Evolutionary conservation across 352 stramenopile species (phyloP).

Genomic region (Plasmopara viticola): DNA sequence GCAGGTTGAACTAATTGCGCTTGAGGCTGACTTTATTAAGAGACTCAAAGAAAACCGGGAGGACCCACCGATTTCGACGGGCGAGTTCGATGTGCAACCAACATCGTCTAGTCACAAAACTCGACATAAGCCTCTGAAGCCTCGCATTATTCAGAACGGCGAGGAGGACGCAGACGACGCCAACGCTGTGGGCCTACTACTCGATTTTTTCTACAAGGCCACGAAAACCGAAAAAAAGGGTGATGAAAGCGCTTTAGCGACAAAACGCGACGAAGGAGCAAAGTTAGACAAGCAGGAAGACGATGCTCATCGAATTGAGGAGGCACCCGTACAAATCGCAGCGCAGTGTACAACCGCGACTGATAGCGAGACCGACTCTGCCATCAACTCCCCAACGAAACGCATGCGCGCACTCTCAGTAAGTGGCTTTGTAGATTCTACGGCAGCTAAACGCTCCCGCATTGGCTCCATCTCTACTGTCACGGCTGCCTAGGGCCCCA

Average conservation of each 20-base stretch:
- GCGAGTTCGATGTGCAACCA: constrained; percentile 40
- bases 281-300: constrained; percentile 10
- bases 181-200: constrained; percentile 57
- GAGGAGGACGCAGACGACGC: constrained; percentile 45
- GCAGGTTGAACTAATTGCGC: constrained; percentile 58
- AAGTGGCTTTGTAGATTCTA: constrained; percentile 48
- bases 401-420: constrained; percentile 69
- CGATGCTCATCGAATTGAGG: constrained; percentile 25
- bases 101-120: constrained; percentile 12
- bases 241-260: constrained; percentile 7
- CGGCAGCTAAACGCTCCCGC: constrained; percentile 51
- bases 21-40: constrained; percentile 75
- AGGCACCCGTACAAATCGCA: constrained; percentile 22
- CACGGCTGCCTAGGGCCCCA: constrained; percentile 19
- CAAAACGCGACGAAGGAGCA: constrained; percentile 9
- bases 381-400: constrained; percentile 64
- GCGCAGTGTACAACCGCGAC: constrained; percentile 11
- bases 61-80: constrained; percentile 43
- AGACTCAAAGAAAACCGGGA: constrained; percentile 75
- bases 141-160: constrained; percentile 24
- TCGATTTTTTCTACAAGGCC: constrained; percentile 82
- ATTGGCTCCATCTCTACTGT: constrained; percentile 54
- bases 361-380: constrained; percentile 28
- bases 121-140: constrained; percentile 26
- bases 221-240: constrained; percentile 50